These are phyloP conservation scores for Ustilago esculenta DNA, from an alignment of 1,284 basidiomycete species.

Conservation along the genomic window DNA sequence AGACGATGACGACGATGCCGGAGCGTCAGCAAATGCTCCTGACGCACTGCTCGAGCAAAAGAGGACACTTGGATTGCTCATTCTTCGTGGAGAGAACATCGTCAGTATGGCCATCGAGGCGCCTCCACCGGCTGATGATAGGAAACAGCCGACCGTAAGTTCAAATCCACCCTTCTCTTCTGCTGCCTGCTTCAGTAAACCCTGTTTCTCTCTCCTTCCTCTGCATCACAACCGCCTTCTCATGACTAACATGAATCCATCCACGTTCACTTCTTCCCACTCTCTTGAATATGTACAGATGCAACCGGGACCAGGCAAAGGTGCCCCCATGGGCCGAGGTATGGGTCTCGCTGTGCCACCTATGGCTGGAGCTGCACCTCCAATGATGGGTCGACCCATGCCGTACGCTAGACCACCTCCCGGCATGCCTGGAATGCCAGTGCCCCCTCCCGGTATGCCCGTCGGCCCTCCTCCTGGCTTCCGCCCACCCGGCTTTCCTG, in stretches of 20 bases:
- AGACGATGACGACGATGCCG: constrained; percentile 54
- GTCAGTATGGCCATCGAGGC: constrained; percentile 95
- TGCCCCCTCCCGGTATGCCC: constrained; percentile 66
- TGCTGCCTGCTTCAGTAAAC: neutral
- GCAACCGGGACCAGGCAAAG: constrained; percentile 88
- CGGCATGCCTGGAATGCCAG: constrained; percentile 75
- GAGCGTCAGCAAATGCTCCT: constrained; percentile 17
- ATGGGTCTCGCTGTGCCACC: constrained; percentile 91
- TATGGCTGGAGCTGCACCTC: constrained; percentile 70
- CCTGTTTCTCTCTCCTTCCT: no score
- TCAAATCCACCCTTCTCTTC: constrained; percentile 2
- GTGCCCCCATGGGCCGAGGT: constrained; percentile 93
- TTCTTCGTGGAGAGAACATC: constrained; percentile 93
- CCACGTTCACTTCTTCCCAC: neutral
- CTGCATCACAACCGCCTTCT: no score
- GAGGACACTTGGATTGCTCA: constrained; percentile 91
- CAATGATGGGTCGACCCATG: constrained; percentile 45
- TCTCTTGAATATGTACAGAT: constrained; percentile 69
- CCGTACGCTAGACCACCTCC: constrained; percentile 69
- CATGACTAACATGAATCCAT: no score
- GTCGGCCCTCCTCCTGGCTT: constrained; percentile 60
- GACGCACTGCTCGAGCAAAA: constrained; percentile 87
- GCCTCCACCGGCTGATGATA: constrained; percentile 89
- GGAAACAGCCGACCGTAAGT: constrained; percentile 79
- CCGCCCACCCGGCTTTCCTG: constrained; percentile 56